These are phyloP conservation scores for Zea mays DNA, from an alignment of 176 grass and related monocot species.

Conservation along the genomic window Zm-B73-REFERENCE-NAM-5.0 NC_050099.1:55570501-55571000, in stretches of 20 bases:
- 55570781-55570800: constrained; percentile 86
- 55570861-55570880: constrained; percentile 83
- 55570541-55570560: constrained; percentile 78
- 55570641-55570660: constrained; percentile 78
- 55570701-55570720: constrained; percentile 94
- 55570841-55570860: constrained; percentile 85
- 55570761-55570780: constrained; percentile 88
- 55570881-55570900: constrained; percentile 82
- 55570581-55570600: constrained; percentile 92
- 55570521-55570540: constrained; percentile 80
- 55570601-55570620: constrained; percentile 79
- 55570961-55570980: not conserved
- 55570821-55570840: constrained; percentile 76
- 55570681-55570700: constrained; percentile 79
- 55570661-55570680: constrained; percentile 97
- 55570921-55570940: not conserved
- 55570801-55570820: constrained; percentile 94
- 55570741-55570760: constrained; percentile 84
- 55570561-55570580: constrained; percentile 83
- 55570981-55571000: not conserved
- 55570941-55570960: not conserved
- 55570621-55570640: constrained; percentile 71
- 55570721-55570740: constrained; percentile 67
- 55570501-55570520: constrained; percentile 67
- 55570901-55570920: constrained; percentile 54